These are phyloP conservation scores for Talaromyces ruber DNA, from an alignment of 495 filamentous ascomycete species.

Conservation along the genomic window DNA sequence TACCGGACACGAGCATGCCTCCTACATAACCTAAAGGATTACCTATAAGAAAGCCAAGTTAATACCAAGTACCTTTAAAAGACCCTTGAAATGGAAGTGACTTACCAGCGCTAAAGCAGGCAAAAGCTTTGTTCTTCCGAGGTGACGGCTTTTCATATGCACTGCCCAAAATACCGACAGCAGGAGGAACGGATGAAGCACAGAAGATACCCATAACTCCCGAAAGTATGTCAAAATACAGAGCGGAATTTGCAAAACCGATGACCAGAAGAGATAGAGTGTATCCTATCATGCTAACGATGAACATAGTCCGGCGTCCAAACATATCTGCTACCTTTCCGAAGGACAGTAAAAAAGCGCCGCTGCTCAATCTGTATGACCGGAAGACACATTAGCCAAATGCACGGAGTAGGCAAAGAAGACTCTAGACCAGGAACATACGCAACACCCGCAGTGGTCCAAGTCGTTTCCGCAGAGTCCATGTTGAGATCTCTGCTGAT, in stretches of 20 bases:
- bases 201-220: slow-evolving; percentile 54
- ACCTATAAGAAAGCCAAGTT: slow-evolving; percentile 22
- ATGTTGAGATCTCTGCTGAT: slow-evolving; percentile 55
- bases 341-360: slow-evolving; percentile 65
- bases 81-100: not conserved
- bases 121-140: slow-evolving; percentile 59
- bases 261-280: slow-evolving; percentile 46
- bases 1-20: slow-evolving; percentile 56
- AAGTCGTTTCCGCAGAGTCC: slow-evolving; percentile 61
- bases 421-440: slow-evolving; percentile 21
- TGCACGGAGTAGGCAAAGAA: not conserved
- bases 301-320: slow-evolving; percentile 61
- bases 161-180: slow-evolving; percentile 56
- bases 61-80: not conserved
- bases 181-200: slow-evolving; percentile 58
- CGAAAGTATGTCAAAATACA: slow-evolving; percentile 56
- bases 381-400: not conserved
- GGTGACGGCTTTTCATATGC: slow-evolving; percentile 53
- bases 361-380: slow-evolving; percentile 48
- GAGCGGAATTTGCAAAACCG: slow-evolving; percentile 53
- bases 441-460: slow-evolving; percentile 58
- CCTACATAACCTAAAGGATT: slow-evolving; percentile 64
- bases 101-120: slow-evolving; percentile 47
- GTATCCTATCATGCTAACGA: slow-evolving; percentile 56
- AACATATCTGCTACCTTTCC: slow-evolving; percentile 68